These are phyloP conservation scores for Stephania yunnanensis DNA, from an alignment of 164 flowering plant genomes.

Conservation along the genomic window DNA sequence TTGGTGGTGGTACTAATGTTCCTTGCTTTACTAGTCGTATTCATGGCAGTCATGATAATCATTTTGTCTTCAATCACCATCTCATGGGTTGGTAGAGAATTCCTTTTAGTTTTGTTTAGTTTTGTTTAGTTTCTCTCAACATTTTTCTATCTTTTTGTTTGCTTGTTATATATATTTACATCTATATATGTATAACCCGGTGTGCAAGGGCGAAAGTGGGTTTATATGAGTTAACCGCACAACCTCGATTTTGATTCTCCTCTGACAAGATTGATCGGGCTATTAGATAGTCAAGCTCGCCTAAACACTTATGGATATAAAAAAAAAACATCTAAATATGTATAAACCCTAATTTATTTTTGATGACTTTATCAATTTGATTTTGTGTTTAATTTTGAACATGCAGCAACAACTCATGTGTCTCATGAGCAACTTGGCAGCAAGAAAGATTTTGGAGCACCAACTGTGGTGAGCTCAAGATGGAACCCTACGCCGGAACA, in stretches of 20 bases:
- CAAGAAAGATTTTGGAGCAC: constrained; percentile 38
- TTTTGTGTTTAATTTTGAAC: neutral
- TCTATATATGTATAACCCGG: no score
- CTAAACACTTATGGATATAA: no score
- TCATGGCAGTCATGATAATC: constrained; percentile 26
- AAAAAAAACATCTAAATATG: no score
- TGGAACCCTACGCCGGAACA: constrained; percentile 97
- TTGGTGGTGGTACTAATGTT: neutral
- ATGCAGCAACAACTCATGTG: constrained; percentile 14
- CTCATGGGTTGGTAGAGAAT: constrained; percentile 6
- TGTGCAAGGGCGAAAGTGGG: no score
- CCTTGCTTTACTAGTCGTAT: constrained; percentile 26
- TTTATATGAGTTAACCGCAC: no score
- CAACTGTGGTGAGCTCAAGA: constrained; percentile 58
- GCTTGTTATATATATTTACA: neutral
- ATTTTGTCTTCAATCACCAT: constrained; percentile 46
- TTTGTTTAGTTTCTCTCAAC: neutral
- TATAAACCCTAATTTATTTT: neutral
- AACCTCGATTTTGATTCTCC: no score
- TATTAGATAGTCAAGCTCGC: no score
- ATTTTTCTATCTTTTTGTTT: neutral
- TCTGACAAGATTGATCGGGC: no score
- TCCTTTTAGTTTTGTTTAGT: neutral
- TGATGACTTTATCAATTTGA: neutral
- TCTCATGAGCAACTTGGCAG: constrained; percentile 31